phyloP scores from a whole-genome alignment of 2,329 filamentous ascomycete genomes.

The Ceratocystis huliohia region DNA sequence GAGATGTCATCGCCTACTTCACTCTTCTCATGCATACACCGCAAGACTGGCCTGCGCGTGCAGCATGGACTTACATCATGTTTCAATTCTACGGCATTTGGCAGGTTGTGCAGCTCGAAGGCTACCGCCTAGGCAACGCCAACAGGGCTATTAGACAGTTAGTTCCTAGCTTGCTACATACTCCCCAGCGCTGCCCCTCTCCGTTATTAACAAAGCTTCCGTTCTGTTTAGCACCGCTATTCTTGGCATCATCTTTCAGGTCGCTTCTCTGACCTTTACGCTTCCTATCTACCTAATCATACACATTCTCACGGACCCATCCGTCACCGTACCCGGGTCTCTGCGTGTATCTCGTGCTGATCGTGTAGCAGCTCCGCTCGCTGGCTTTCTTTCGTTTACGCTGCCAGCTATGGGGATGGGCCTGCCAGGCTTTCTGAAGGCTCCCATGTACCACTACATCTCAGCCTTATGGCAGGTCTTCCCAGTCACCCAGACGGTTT shows the following conservation, averaged over 20 bases:
- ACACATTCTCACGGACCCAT: slow-evolving; percentile 7
- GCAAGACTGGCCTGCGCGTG: neutral
- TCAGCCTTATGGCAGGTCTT: slow-evolving; percentile 18
- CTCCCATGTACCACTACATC: slow-evolving; percentile 7
- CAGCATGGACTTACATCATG: slow-evolving; percentile 6
- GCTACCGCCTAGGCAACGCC: slow-evolving; percentile 11
- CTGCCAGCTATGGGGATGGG: slow-evolving; percentile 8
- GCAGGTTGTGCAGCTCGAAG: slow-evolving; percentile 11
- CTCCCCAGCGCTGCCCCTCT: neutral
- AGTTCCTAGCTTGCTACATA: neutral
- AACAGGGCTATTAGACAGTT: slow-evolving; percentile 7
- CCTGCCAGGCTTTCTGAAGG: neutral
- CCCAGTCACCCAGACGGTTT: neutral
- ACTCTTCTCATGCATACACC: slow-evolving; percentile 10
- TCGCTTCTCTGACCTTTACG: slow-evolving; percentile 6
- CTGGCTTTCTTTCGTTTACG: slow-evolving; percentile 8
- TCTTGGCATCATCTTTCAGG: slow-evolving; percentile 15
- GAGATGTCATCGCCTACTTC: slow-evolving; percentile 13
- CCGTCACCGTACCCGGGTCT: neutral
- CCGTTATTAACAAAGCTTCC: neutral
- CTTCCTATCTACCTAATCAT: slow-evolving; percentile 13
- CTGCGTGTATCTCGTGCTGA: neutral
- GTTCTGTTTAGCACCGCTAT: slow-evolving; percentile 6
- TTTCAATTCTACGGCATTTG: slow-evolving; percentile 16
- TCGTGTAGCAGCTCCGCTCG: neutral